A percentile compares a stretch with the other conserved stretches of the same genome.
phyloP scores from a whole-genome alignment of 495 filamentous ascomycete species.

The Hypoxylon rickii region DNA sequence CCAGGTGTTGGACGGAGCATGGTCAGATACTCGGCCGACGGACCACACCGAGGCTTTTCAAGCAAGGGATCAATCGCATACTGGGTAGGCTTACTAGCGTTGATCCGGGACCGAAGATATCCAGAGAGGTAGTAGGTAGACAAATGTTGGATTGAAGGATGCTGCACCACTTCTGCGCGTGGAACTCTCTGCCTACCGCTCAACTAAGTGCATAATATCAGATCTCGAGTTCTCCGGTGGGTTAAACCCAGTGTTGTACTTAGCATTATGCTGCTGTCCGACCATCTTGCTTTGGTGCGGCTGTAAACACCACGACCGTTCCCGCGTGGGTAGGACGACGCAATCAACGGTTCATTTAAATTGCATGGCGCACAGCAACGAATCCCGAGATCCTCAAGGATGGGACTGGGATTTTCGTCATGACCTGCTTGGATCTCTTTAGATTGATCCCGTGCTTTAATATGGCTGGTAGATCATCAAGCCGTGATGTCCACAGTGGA shows the following conservation, averaged over 20 bases:
- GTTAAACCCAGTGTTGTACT: too few relatives aligned
- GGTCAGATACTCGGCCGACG: constrained; percentile 16
- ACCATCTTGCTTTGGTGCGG: constrained; percentile 13
- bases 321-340: constrained; percentile 30
- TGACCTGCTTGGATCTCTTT: constrained; percentile 4
- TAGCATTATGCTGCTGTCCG: constrained; percentile 34
- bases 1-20: constrained; percentile 13
- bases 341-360: constrained; percentile 34
- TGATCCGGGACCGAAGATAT: constrained; percentile 30
- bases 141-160: constrained; percentile 19
- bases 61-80: constrained; percentile 16
- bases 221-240: too few relatives aligned
- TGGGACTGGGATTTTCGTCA: constrained; percentile 17
- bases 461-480: constrained; percentile 1
- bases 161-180: too few relatives aligned
- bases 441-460: not conserved
- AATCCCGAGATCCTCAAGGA: constrained; percentile 36
- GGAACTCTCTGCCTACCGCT: too few relatives aligned
- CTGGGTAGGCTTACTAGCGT: constrained; percentile 26
- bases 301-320: constrained; percentile 16
- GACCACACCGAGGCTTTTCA: constrained; percentile 8
- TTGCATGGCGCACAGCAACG: constrained; percentile 29
- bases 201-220: too few relatives aligned
- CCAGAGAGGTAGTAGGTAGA: too few relatives aligned
- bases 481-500: constrained; percentile 1